These are phyloP conservation scores for Mucor circinelloides DNA, from an alignment of 371 early-diverging fungal species.

Conservation along the genomic window DNA sequence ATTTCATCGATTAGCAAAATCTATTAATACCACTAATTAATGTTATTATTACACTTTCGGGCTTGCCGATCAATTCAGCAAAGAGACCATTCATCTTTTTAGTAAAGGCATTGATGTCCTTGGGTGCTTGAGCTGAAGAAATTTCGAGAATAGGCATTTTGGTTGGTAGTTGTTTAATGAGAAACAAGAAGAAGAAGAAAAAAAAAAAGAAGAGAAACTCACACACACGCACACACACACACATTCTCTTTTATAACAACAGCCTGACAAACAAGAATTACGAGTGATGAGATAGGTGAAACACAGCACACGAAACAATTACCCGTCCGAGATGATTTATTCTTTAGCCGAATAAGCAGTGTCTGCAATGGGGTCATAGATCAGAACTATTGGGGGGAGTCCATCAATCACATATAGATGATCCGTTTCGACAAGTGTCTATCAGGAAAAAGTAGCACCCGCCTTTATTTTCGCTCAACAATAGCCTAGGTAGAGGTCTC, in stretches of 20 bases:
- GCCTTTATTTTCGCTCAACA: no score
- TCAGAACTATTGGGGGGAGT: no score
- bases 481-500: not conserved
- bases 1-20: not conserved
- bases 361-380: no score
- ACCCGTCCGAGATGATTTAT: slow-evolving; percentile 1
- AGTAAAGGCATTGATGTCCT: slow-evolving; percentile 38
- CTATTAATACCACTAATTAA: not conserved
- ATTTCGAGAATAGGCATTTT: slow-evolving; percentile 54
- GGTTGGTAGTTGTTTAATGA: not conserved
- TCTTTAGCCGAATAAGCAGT: not conserved
- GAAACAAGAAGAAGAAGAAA: not conserved
- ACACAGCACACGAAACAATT: not conserved
- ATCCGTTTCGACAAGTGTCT: no score
- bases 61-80: slow-evolving; percentile 49
- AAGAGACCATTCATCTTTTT: slow-evolving; percentile 36
- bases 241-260: no score
- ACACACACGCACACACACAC: not conserved
- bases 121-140: slow-evolving; percentile 34
- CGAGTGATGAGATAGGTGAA: not conserved
- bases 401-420: not conserved
- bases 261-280: no score
- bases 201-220: slow-evolving; percentile 6
- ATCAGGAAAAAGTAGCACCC: no score
- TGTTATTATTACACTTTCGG: slow-evolving; percentile 49